phyloP scores from a whole-genome alignment of 805 yeast species.

The Suhomyces prunicola region DNA sequence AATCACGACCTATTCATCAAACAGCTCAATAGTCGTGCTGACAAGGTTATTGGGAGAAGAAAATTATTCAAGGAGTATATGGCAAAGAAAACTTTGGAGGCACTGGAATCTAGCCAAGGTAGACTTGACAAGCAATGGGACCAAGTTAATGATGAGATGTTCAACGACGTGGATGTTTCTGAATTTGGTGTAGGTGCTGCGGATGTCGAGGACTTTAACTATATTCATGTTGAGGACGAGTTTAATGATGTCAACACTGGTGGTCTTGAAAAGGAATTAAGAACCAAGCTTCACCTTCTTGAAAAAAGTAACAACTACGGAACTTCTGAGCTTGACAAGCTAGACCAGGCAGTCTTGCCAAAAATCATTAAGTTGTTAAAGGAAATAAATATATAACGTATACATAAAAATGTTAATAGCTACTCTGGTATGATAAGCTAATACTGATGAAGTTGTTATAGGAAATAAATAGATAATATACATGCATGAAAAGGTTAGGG shows the following conservation, averaged over 20 bases:
- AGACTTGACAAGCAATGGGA: slow-evolving; percentile 43
- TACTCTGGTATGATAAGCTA: slow-evolving; percentile 19
- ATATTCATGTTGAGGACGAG: slow-evolving; percentile 19
- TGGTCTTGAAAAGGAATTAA: slow-evolving; percentile 30
- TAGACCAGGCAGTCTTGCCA: slow-evolving; percentile 13
- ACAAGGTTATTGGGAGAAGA: slow-evolving; percentile 35
- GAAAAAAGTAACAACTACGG: slow-evolving; percentile 15
- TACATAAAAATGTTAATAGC: not conserved
- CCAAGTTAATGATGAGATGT: slow-evolving; percentile 33
- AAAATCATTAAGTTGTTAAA: slow-evolving; percentile 7
- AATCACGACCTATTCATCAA: slow-evolving; percentile 29
- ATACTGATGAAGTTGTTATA: slow-evolving; percentile 8
- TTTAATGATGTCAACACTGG: slow-evolving; percentile 23
- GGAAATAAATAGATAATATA: not conserved
- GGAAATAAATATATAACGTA: not conserved
- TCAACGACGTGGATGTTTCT: slow-evolving; percentile 20
- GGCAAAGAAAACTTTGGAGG: slow-evolving; percentile 16
- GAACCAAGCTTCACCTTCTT: slow-evolving; percentile 11
- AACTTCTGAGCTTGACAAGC: slow-evolving; percentile 31
- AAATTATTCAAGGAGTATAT: slow-evolving; percentile 35
- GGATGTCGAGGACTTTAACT: slow-evolving; percentile 45
- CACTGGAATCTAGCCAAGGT: slow-evolving; percentile 20
- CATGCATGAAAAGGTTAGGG: not conserved
- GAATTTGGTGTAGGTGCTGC: slow-evolving; percentile 39
- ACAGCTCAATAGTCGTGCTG: slow-evolving; percentile 42